A percentile compares a stretch with the other conserved stretches of the same genome.
Conservation (phyloP, 306 rosid genomes). For the Dryas alaskensis region DNA sequence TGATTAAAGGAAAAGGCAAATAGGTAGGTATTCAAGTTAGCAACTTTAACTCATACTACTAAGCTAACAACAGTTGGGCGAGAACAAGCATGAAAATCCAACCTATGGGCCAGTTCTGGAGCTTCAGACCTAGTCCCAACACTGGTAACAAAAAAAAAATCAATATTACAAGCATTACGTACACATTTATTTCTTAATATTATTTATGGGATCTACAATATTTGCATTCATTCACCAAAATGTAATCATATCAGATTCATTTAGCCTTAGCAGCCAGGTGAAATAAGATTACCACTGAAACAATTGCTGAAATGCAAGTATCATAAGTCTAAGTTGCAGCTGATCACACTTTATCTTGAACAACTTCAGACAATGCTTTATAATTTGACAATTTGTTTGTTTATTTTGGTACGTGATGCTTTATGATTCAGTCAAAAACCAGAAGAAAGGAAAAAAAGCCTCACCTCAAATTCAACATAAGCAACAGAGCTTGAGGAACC, state of each 20-base stretch:
- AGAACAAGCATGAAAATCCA: neutral
- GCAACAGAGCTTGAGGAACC: slow-evolving; percentile 29
- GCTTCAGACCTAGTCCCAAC: too few relatives aligned
- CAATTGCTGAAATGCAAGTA: neutral
- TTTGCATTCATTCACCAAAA: neutral
- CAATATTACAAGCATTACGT: too few relatives aligned
- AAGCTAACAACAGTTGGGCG: too few relatives aligned
- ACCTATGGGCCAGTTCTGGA: too few relatives aligned
- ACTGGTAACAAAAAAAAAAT: too few relatives aligned
- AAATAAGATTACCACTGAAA: neutral
- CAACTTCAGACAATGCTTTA: neutral
- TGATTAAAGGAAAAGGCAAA: neutral
- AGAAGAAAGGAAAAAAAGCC: neutral
- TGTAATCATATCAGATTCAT: neutral
- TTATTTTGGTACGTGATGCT: neutral
- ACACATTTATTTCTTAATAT: too few relatives aligned
- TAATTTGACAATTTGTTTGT: neutral
- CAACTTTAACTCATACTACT: neutral
- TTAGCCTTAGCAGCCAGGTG: neutral
- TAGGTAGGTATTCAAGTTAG: neutral
- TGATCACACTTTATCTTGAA: neutral
- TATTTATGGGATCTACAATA: too few relatives aligned
- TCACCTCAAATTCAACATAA: slow-evolving; percentile 32
- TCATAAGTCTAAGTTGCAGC: neutral
- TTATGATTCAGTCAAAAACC: neutral